phyloP scores from a whole-genome alignment of 371 early-diverging fungal genomes.

The Gilbertella persicaria region DNA sequence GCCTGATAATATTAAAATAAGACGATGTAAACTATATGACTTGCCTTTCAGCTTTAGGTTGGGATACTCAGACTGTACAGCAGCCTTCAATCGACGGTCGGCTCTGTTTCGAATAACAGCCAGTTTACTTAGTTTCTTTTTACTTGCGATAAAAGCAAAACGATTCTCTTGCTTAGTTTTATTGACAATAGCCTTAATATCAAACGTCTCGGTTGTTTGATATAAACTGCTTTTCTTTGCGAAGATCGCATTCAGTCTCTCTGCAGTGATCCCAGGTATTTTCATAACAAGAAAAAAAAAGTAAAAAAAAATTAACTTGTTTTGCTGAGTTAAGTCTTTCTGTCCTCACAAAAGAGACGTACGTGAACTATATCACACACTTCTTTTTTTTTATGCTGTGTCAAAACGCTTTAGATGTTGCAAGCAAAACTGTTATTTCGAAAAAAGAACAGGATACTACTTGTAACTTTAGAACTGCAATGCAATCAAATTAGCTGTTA shows the following conservation, averaged over 20 bases:
- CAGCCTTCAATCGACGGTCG: conserved; percentile 26
- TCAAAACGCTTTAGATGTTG: too few relatives aligned
- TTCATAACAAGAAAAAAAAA: conserved; percentile 11
- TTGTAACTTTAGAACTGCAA: too few relatives aligned
- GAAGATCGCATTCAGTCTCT: conserved; percentile 8
- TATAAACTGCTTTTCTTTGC: neutral
- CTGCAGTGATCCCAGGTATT: conserved; percentile 19
- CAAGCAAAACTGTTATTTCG: too few relatives aligned
- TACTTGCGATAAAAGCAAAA: conserved; percentile 23
- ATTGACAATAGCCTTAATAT: conserved; percentile 15
- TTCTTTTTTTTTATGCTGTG: too few relatives aligned
- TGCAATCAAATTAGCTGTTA: too few relatives aligned
- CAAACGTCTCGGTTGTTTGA: neutral
- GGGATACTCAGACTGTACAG: conserved; percentile 12
- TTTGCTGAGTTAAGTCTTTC: too few relatives aligned
- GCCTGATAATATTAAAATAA: conserved; percentile 5
- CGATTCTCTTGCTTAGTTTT: neutral
- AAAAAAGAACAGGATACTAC: too few relatives aligned
- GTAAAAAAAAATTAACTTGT: too few relatives aligned
- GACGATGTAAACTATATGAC: too few relatives aligned
- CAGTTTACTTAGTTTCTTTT: conserved; percentile 28
- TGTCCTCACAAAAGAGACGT: too few relatives aligned
- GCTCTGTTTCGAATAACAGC: conserved; percentile 28
- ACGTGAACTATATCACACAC: too few relatives aligned
- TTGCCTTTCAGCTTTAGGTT: conserved; percentile 8